Evolutionary conservation across 495 filamentous ascomycete species (phyloP).

Genomic region (Trichoderma erinaceum): DNA sequence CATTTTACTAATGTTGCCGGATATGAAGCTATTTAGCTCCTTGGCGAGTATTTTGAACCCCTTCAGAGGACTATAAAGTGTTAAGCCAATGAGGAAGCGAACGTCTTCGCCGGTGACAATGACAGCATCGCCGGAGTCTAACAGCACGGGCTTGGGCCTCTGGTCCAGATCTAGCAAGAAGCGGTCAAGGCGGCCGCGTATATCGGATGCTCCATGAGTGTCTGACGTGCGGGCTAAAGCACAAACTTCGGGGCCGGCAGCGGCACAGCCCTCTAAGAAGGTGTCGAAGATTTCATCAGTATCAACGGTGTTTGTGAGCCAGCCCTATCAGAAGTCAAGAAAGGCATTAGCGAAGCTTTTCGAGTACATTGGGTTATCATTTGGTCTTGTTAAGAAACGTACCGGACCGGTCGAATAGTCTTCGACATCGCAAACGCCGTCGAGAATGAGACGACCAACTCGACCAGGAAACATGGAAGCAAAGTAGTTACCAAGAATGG

Average conservation of each 20-base stretch:
- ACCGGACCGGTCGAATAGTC: slow-evolving; percentile 25
- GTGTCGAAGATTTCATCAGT: slow-evolving; percentile 43
- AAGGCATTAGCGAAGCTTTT: too few species aligned
- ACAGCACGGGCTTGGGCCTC: slow-evolving; percentile 22
- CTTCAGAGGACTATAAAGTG: slow-evolving; percentile 20
- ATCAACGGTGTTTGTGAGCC: slow-evolving; percentile 41
- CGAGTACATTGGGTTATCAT: not conserved
- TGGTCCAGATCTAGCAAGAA: slow-evolving; percentile 21
- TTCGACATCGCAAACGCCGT: slow-evolving; percentile 32
- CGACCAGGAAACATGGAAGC: slow-evolving; percentile 40
- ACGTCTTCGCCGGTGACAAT: slow-evolving; percentile 40
- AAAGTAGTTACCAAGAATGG: slow-evolving; percentile 49
- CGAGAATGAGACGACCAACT: slow-evolving; percentile 35
- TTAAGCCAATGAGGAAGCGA: slow-evolving; percentile 24
- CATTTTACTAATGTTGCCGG: not conserved
- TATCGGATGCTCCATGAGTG: slow-evolving; percentile 29
- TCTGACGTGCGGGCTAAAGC: slow-evolving; percentile 32
- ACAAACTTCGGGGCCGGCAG: slow-evolving; percentile 35
- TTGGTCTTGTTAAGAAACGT: not conserved
- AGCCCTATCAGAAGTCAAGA: slow-evolving; percentile 23
- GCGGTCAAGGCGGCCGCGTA: slow-evolving; percentile 37
- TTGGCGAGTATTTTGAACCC: slow-evolving; percentile 23
- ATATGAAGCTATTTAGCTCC: not conserved
- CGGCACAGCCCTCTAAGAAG: slow-evolving; percentile 45
- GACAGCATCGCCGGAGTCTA: slow-evolving; percentile 33